Evolutionary conservation across 768 basidiomycete genomes (phyloP).

Genomic region (Strobilomyces dryophilus): DNA sequence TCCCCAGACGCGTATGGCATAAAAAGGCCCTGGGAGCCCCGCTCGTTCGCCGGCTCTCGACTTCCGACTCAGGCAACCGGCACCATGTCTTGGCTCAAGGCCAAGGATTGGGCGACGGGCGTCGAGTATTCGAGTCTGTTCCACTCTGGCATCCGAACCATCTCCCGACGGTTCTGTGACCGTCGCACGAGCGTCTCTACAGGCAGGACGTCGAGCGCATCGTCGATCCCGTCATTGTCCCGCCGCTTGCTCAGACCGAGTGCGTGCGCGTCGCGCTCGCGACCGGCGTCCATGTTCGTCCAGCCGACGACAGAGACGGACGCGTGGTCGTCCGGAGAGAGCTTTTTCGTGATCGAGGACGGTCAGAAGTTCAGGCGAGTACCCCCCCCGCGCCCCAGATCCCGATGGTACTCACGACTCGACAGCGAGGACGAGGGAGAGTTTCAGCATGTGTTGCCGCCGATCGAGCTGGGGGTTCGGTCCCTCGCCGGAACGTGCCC

Average conservation of each 20-base stretch:
- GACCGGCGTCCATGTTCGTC: constrained; percentile 16
- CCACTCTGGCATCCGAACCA: constrained; percentile 32
- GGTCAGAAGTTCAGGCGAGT: constrained; percentile 14
- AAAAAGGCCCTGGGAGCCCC: neutral
- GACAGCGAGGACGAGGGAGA: constrained; percentile 9
- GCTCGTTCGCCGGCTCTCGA: neutral
- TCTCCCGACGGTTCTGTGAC: constrained; percentile 17
- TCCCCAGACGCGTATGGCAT: constrained; percentile 25
- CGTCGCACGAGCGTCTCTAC: too few species aligned
- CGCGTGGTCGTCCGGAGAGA: constrained; percentile 3
- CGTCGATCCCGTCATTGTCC: constrained; percentile 2
- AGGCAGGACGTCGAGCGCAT: neutral
- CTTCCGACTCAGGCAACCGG: neutral
- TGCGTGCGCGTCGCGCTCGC: constrained; percentile 1
- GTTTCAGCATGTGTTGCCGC: constrained; percentile 1
- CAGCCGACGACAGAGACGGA: constrained; percentile 10
- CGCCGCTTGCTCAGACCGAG: constrained; percentile 8
- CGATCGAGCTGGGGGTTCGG: constrained; percentile 35
- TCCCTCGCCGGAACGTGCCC: constrained; percentile 40
- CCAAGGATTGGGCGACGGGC: constrained; percentile 27
- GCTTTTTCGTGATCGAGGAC: constrained; percentile 1
- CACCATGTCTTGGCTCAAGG: constrained; percentile 30
- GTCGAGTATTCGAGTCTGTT: constrained; percentile 34
- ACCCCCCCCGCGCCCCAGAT: too few species aligned
- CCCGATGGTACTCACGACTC: neutral